Evolutionary conservation across 139 green algal genomes (phyloP).

Genomic region (Tetradesmus obliquus): DNA sequence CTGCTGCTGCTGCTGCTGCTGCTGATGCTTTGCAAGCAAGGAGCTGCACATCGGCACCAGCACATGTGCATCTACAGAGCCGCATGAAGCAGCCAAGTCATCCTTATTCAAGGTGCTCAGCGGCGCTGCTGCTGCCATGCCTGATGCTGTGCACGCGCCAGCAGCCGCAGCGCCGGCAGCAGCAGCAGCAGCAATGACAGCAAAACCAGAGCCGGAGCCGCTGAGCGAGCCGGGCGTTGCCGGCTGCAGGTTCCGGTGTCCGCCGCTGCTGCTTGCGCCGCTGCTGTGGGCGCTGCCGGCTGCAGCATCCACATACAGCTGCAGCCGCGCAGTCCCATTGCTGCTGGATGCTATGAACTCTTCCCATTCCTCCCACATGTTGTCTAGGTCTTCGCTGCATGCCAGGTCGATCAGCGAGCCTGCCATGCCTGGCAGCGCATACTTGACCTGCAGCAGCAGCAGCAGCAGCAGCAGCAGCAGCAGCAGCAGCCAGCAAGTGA

Average conservation of each 20-base stretch:
- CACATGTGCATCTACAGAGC: not conserved
- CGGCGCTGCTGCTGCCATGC: not conserved
- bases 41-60: not conserved
- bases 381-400: not conserved
- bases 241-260: not conserved
- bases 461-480: not conserved
- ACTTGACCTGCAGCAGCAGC: not conserved
- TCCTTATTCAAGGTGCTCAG: not conserved
- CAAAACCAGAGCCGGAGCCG: too few relatives aligned
- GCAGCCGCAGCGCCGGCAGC: not conserved
- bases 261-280: not conserved
- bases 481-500: too few relatives aligned
- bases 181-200: not conserved
- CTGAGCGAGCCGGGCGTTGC: not conserved
- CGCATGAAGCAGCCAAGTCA: too few relatives aligned
- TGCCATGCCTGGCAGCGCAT: not conserved
- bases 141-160: too few relatives aligned
- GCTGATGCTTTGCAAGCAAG: not conserved
- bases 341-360: not conserved
- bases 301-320: not conserved
- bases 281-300: not conserved
- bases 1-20: not conserved
- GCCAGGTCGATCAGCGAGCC: not conserved
- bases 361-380: constrained; percentile 20
- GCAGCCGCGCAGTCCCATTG: not conserved